phyloP scores from a whole-genome alignment of 148 eudicot genomes.

The Spergularia marina region DNA sequence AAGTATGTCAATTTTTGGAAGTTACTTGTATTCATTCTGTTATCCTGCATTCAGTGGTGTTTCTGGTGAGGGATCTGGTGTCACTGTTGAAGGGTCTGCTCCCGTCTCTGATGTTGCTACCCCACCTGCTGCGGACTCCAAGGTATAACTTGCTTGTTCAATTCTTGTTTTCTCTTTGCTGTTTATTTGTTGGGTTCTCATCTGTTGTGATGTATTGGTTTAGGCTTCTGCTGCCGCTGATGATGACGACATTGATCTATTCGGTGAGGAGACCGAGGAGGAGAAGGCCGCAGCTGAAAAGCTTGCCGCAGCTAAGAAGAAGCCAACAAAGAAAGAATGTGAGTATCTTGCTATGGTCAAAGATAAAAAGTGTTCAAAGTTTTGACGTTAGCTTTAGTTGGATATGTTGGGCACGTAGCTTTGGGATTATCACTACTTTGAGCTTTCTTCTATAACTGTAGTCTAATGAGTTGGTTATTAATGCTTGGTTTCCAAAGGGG shows the following conservation, averaged over 20 bases:
- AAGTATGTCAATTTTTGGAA: not conserved
- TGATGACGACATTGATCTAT: constrained; percentile 84
- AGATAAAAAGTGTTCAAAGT: too few relatives aligned
- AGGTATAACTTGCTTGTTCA: not conserved
- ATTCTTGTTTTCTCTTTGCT: too few relatives aligned
- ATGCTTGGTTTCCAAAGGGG: too few relatives aligned
- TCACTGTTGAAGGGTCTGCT: constrained; percentile 46
- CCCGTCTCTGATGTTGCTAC: too few relatives aligned
- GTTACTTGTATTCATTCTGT: not conserved
- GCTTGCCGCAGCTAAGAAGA: constrained; percentile 71
- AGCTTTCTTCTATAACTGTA: too few relatives aligned
- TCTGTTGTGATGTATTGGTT: not conserved
- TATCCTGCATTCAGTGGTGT: constrained; percentile 53
- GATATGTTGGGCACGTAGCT: too few relatives aligned
- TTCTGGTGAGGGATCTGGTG: constrained; percentile 80
- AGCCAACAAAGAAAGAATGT: constrained; percentile 84
- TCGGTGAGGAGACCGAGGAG: constrained; percentile 97
- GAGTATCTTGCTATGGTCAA: constrained; percentile 23
- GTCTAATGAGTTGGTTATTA: too few relatives aligned
- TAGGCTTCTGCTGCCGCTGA: constrained; percentile 36
- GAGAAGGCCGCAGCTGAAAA: constrained; percentile 90
- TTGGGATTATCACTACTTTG: too few relatives aligned
- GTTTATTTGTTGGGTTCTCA: not conserved
- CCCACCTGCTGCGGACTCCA: constrained; percentile 44
- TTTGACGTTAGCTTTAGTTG: too few relatives aligned